phyloP scores from a whole-genome alignment of 108 stramenopile species.

The Bacterosira constricta region DNA sequence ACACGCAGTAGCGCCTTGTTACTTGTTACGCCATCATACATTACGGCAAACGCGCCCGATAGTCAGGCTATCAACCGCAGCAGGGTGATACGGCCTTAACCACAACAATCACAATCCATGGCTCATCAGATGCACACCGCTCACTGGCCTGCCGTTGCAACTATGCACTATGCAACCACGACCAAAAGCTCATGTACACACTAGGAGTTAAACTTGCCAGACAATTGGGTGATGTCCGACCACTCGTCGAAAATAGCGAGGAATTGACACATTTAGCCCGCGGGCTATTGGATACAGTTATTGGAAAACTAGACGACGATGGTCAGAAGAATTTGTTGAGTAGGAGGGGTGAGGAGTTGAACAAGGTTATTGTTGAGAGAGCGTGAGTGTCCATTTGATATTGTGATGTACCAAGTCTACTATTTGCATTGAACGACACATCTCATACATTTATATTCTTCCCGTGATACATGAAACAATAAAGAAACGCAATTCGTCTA shows the following conservation, averaged over 20 bases:
- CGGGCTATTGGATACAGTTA: slow-evolving; percentile 79
- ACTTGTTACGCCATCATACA: too few relatives aligned
- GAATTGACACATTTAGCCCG: slow-evolving; percentile 81
- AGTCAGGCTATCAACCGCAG: too few relatives aligned
- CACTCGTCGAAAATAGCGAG: slow-evolving; percentile 73
- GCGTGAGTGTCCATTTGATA: slow-evolving; percentile 67
- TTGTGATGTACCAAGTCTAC: not conserved
- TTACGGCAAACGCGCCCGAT: too few relatives aligned
- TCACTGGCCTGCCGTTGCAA: not conserved
- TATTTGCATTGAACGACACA: not conserved
- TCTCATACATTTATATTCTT: not conserved
- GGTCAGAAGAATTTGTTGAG: slow-evolving; percentile 57
- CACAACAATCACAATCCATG: not conserved
- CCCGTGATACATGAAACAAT: not conserved
- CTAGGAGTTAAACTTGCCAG: slow-evolving; percentile 77
- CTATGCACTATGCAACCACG: not conserved
- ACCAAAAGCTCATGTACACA: slow-evolving; percentile 85
- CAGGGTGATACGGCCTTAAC: too few relatives aligned
- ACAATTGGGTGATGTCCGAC: slow-evolving; percentile 74
- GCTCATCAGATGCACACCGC: not conserved
- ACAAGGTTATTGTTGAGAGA: slow-evolving; percentile 66
- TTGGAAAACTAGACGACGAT: slow-evolving; percentile 77
- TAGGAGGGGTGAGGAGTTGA: slow-evolving; percentile 69
- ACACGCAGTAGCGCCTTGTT: too few relatives aligned
- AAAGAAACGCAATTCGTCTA: slow-evolving; percentile 65